phyloP scores from a whole-genome alignment of 441 rosid species.

The Erysimum pusillum region DNA sequence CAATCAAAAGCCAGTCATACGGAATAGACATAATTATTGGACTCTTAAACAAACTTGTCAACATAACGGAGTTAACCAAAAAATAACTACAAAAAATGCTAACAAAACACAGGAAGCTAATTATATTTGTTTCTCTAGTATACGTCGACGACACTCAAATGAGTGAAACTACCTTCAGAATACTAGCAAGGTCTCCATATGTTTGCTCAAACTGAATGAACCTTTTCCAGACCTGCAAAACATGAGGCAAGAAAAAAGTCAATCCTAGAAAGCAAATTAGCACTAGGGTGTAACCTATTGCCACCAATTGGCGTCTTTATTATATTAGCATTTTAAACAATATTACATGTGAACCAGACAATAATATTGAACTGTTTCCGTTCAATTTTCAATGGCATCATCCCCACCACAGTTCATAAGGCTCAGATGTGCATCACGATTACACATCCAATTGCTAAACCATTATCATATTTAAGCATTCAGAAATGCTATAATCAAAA shows the following conservation, averaged over 20 bases:
- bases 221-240: constrained; percentile 87
- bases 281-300: constrained; percentile 13
- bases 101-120: constrained; percentile 17
- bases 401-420: background rate
- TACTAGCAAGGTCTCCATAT: constrained; percentile 93
- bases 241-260: constrained; percentile 17
- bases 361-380: constrained; percentile 1
- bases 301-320: background rate
- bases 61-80: constrained; percentile 17
- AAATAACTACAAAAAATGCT: constrained; percentile 1
- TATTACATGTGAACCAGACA: constrained; percentile 22
- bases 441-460: constrained; percentile 9
- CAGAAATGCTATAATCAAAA: constrained; percentile 24
- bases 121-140: constrained; percentile 7
- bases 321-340: constrained; percentile 12
- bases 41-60: constrained; percentile 27
- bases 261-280: constrained; percentile 25
- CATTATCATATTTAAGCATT: constrained; percentile 16
- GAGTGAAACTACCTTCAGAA: constrained; percentile 76
- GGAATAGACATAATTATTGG: background rate
- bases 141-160: constrained; percentile 20
- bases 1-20: constrained; percentile 14
- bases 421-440: constrained; percentile 2
- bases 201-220: constrained; percentile 89
- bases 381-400: background rate